Conservation (phyloP, 2,329 filamentous ascomycete species). For the Talaromyces verruculosus region DNA sequence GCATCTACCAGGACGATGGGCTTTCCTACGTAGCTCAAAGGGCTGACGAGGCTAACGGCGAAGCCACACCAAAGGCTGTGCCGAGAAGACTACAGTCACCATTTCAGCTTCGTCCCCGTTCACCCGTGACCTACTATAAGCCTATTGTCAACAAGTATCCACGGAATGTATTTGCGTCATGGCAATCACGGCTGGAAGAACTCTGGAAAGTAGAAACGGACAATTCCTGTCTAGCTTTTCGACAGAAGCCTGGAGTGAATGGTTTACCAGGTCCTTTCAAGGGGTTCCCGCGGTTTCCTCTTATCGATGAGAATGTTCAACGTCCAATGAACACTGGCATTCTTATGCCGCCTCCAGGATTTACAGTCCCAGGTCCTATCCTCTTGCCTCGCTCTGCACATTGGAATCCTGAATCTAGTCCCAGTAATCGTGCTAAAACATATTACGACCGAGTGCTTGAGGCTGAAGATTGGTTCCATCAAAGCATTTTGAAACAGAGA, state of each 20-base stretch:
- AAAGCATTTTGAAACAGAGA: conserved; percentile 5
- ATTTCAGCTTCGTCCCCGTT: neutral
- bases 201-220: conserved; percentile 3
- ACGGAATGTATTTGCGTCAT: conserved; percentile 15
- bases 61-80: neutral
- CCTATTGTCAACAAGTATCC: conserved; percentile 19
- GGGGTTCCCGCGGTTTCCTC: neutral
- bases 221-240: neutral
- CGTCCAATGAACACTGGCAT: neutral
- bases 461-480: conserved; percentile 21
- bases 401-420: neutral
- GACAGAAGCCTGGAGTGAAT: neutral
- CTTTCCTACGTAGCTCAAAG: neutral
- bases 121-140: conserved; percentile 3
- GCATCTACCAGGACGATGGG: neutral
- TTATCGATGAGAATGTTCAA: neutral
- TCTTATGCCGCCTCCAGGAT: conserved; percentile 14
- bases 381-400: neutral
- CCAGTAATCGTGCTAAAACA: neutral
- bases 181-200: neutral
- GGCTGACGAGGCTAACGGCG: neutral
- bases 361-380: neutral
- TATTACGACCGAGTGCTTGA: conserved; percentile 17
- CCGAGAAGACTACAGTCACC: conserved; percentile 13
- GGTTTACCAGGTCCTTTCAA: conserved; percentile 14